Percentiles rank a stretch among this genome's conserved stretches.
Evolutionary conservation across 352 stramenopile genomes (phyloP).

Genomic region (Globisporangium barbulae): DNA sequence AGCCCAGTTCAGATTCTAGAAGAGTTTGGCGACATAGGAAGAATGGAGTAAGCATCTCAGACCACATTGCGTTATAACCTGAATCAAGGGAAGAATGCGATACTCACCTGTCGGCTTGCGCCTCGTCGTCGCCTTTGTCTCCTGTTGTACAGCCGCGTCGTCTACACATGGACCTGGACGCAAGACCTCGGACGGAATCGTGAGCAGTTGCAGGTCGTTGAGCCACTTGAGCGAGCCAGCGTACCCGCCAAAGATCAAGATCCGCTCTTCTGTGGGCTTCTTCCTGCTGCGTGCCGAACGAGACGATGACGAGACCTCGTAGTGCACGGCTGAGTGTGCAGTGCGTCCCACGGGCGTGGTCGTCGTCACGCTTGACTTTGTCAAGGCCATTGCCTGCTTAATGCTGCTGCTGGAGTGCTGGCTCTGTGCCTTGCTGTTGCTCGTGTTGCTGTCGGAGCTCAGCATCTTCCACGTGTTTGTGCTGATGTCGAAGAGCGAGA

Average conservation of each 20-base stretch:
- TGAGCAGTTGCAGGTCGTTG: slow-evolving; percentile 57
- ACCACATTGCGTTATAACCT: neutral
- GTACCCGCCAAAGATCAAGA: slow-evolving; percentile 72
- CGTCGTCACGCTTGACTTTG: neutral
- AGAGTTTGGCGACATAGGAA: neutral
- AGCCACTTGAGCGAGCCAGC: slow-evolving; percentile 55
- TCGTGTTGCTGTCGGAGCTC: slow-evolving; percentile 2
- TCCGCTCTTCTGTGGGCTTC: slow-evolving; percentile 21
- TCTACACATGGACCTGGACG: neutral
- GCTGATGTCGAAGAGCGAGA: slow-evolving; percentile 46
- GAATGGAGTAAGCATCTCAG: neutral
- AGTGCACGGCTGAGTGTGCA: slow-evolving; percentile 46
- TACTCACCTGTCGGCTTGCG: neutral
- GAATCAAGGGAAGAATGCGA: neutral
- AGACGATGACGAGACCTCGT: slow-evolving; percentile 7
- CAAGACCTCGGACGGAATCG: slow-evolving; percentile 12
- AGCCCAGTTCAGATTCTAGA: neutral
- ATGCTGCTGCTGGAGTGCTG: slow-evolving; percentile 5
- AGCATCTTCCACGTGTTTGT: slow-evolving; percentile 32
- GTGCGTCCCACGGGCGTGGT: slow-evolving; percentile 29
- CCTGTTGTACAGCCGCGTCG: neutral
- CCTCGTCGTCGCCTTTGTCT: neutral
- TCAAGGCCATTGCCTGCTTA: slow-evolving; percentile 4
- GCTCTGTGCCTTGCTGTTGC: neutral
- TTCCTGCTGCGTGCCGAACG: neutral